phyloP scores from a whole-genome alignment of 176 grass and related monocot species.

The Rhynchospora pubera region DNA sequence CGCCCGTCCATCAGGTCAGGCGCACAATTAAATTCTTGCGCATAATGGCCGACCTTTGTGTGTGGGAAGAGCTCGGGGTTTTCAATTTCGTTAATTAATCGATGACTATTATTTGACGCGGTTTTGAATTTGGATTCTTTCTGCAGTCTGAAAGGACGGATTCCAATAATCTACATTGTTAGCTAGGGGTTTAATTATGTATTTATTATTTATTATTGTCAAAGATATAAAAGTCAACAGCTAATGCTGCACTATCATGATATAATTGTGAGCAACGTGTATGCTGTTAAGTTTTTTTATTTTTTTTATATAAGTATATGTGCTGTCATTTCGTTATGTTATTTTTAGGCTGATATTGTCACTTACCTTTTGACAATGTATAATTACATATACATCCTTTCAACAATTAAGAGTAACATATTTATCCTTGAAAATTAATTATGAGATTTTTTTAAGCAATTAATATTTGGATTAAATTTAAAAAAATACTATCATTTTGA shows the following conservation, averaged over 20 bases:
- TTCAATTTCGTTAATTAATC: background rate
- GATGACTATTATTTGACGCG: constrained; percentile 1
- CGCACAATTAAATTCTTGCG: background rate
- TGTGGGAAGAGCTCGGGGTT: background rate
- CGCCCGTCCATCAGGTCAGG: background rate
- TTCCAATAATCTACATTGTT: background rate
- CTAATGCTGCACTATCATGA: background rate
- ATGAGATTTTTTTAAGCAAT: background rate
- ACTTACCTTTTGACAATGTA: background rate
- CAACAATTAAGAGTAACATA: background rate
- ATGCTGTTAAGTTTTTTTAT: no score
- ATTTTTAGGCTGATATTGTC: background rate
- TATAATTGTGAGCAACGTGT: background rate
- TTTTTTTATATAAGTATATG: no score
- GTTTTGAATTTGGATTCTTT: constrained; percentile 6
- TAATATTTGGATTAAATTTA: background rate
- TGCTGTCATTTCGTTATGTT: background rate
- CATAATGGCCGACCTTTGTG: background rate
- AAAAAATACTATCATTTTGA: no score
- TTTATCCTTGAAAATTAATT: background rate
- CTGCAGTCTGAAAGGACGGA: background rate
- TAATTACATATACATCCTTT: background rate
- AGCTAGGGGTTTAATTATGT: no score
- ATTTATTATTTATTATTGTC: background rate
- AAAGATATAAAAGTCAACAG: background rate